Evolutionary conservation across 2,329 filamentous ascomycete genomes (phyloP).

Genomic region (Drechslera avenae): DNA sequence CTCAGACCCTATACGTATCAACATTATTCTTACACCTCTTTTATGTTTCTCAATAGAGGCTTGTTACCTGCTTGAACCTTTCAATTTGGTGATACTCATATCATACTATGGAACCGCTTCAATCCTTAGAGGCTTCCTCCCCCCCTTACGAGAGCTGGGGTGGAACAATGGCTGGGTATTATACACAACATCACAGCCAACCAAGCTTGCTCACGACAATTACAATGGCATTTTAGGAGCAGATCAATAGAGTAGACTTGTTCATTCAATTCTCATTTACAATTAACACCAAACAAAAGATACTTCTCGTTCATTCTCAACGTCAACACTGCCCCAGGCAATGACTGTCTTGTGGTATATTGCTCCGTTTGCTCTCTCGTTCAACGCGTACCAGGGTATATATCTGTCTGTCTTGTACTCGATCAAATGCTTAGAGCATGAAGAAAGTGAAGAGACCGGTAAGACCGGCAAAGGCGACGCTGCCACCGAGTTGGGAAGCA

Average conservation of each 20-base stretch:
- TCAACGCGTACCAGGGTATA: slow-evolving; percentile 18
- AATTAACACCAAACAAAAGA: slow-evolving; percentile 12
- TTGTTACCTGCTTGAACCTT: too few relatives aligned
- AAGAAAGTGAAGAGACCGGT: slow-evolving; percentile 38
- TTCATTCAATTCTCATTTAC: slow-evolving; percentile 14
- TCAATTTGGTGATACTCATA: too few relatives aligned
- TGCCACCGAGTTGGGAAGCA: slow-evolving; percentile 34
- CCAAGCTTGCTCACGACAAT: too few relatives aligned
- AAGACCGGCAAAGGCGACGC: slow-evolving; percentile 33
- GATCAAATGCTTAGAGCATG: slow-evolving; percentile 31
- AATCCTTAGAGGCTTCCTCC: too few relatives aligned
- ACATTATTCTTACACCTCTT: too few relatives aligned
- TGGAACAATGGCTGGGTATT: too few relatives aligned
- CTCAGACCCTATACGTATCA: too few relatives aligned
- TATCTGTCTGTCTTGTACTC: slow-evolving; percentile 7
- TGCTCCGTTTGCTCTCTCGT: neutral
- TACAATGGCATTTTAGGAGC: neutral
- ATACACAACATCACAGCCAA: neutral
- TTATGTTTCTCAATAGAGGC: too few relatives aligned
- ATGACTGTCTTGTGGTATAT: too few relatives aligned
- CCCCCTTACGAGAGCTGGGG: neutral
- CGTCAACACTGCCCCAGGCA: slow-evolving; percentile 3
- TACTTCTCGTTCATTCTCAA: neutral
- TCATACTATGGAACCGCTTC: too few relatives aligned
- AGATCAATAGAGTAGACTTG: slow-evolving; percentile 3